Conservation (phyloP, 2,329 filamentous ascomycete species). For the Coniochaeta sp. region DNA sequence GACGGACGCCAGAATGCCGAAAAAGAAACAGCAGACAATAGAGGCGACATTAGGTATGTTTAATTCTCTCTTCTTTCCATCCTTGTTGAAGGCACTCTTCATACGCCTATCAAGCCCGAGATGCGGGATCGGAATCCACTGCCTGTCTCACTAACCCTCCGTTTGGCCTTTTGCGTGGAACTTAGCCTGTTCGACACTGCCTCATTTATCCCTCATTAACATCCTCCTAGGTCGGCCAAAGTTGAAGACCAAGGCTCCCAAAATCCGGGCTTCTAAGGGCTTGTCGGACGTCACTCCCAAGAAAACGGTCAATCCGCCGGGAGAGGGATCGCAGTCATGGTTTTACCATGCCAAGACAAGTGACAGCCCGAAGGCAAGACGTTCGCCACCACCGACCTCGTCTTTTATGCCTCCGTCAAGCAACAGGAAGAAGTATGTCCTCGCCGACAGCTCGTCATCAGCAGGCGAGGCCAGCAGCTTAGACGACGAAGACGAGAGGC, state of each 20-base stretch:
- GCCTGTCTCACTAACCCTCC: background rate
- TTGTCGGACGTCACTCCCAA: background rate
- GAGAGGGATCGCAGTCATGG: background rate
- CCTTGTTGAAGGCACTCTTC: too few relatives aligned
- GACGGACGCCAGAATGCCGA: background rate
- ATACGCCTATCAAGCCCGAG: too few relatives aligned
- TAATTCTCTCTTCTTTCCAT: background rate
- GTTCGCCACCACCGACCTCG: background rate
- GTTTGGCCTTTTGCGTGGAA: too few relatives aligned
- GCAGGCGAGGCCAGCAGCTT: background rate
- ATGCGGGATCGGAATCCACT: background rate
- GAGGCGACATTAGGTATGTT: conserved; percentile 16
- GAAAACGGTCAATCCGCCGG: background rate
- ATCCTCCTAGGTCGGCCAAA: background rate
- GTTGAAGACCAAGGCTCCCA: background rate
- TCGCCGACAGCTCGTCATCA: background rate
- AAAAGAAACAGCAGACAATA: conserved; percentile 14
- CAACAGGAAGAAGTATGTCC: background rate
- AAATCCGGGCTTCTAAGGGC: background rate
- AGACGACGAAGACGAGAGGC: conserved; percentile 2
- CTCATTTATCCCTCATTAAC: background rate
- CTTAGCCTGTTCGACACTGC: too few relatives aligned
- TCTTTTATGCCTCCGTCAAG: background rate
- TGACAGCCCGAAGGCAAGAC: background rate
- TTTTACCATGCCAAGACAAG: background rate